Percentiles rank a stretch among this genome's conserved stretches.
Evolutionary conservation across 768 basidiomycete genomes (phyloP).

Genomic region (Kwoniella pini): DNA sequence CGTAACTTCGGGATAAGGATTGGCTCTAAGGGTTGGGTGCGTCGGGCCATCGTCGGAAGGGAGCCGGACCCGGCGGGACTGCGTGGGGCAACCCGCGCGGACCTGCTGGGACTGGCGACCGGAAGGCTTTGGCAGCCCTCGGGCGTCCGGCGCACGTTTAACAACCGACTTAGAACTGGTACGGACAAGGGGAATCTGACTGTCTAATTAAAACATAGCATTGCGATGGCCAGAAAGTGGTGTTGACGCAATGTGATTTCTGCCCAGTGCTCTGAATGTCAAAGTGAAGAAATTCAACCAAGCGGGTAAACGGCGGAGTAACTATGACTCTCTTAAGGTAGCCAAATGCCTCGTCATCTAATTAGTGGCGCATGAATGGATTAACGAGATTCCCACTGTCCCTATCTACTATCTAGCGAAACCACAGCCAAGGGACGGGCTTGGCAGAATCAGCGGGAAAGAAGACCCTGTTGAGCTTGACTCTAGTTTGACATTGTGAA

Average conservation of each 20-base stretch:
- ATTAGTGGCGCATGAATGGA: too few relatives aligned
- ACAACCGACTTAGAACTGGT: constrained; percentile 71
- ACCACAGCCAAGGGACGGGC: too few relatives aligned
- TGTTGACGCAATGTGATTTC: constrained; percentile 80
- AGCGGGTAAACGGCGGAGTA: constrained; percentile 76
- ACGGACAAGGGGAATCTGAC: constrained; percentile 77
- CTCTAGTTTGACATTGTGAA: constrained; percentile 84
- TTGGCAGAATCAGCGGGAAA: too few relatives aligned
- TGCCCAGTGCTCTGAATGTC: constrained; percentile 81
- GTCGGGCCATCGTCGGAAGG: constrained; percentile 74
- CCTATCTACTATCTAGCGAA: too few relatives aligned
- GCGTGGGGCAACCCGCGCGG: constrained; percentile 62
- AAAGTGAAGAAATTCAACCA: constrained; percentile 78
- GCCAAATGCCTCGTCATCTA: constrained; percentile 76
- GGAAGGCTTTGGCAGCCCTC: constrained; percentile 63
- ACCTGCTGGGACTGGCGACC: constrained; percentile 57
- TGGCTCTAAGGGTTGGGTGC: constrained; percentile 73
- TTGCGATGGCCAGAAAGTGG: constrained; percentile 63
- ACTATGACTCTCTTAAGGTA: constrained; percentile 82
- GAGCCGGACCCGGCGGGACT: constrained; percentile 64
- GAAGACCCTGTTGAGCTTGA: constrained; percentile 83
- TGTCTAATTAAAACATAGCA: constrained; percentile 83
- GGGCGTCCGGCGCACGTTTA: constrained; percentile 64
- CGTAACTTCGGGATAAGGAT: constrained; percentile 69
- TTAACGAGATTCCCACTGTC: too few relatives aligned